Percentiles rank a stretch among this genome's conserved stretches.
phyloP scores from a whole-genome alignment of 2,329 filamentous ascomycete genomes.

The Trichoderma koningii region DNA sequence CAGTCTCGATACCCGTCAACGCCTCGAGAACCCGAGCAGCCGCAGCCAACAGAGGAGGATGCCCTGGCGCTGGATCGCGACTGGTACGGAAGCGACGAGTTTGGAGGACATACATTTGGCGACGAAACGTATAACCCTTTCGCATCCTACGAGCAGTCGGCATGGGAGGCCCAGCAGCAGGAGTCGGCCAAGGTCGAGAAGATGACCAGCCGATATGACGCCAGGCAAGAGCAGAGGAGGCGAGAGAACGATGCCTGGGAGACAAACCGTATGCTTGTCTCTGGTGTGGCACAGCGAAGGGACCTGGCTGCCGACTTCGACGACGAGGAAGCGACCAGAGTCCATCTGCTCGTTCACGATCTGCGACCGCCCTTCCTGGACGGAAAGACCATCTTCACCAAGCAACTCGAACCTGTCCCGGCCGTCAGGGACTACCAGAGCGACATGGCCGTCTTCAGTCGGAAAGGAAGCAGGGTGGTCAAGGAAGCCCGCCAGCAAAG shows the following conservation, averaged over 20 bases:
- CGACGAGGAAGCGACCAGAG: constrained; percentile 84
- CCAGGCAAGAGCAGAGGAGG: constrained; percentile 79
- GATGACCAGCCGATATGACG: constrained; percentile 69
- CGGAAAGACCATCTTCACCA: constrained; percentile 93
- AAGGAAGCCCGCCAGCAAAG: constrained; percentile 88
- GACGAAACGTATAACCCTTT: constrained; percentile 95
- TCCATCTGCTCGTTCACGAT: constrained; percentile 92
- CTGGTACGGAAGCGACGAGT: constrained; percentile 89
- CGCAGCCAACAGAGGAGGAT: constrained; percentile 68
- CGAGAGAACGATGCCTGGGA: constrained; percentile 98
- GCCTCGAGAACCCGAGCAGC: constrained; percentile 48
- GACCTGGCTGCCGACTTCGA: constrained; percentile 83
- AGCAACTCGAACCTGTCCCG: constrained; percentile 91
- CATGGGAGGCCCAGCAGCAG: constrained; percentile 75
- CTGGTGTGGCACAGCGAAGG: constrained; percentile 87
- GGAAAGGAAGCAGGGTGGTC: constrained; percentile 92
- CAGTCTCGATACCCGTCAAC: constrained; percentile 48
- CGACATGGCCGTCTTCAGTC: constrained; percentile 97
- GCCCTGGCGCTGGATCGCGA: constrained; percentile 79
- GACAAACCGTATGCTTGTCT: constrained; percentile 96
- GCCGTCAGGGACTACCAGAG: constrained; percentile 93
- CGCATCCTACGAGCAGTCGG: constrained; percentile 71
- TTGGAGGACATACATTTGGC: constrained; percentile 77
- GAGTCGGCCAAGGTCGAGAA: constrained; percentile 77
- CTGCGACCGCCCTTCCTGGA: constrained; percentile 92